Conservation (phyloP, 2,329 filamentous ascomycete genomes). For the Pleomassaria siparia region DNA sequence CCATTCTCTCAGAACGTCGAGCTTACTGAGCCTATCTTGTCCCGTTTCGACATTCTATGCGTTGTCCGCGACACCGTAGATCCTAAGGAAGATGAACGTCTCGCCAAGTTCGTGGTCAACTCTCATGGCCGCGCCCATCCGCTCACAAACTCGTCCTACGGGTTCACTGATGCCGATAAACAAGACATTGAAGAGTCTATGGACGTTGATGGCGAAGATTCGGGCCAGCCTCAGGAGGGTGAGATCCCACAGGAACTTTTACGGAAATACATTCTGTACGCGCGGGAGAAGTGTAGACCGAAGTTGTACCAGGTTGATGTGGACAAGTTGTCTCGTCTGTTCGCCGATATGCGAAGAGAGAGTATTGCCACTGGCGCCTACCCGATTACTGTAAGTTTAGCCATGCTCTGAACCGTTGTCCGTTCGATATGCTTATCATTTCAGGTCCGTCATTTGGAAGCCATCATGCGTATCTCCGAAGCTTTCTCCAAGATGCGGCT, state of each 20-base stretch:
- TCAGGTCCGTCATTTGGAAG: slow-evolving; percentile 94
- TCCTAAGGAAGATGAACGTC: slow-evolving; percentile 84
- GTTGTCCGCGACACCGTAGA: slow-evolving; percentile 96
- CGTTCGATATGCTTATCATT: slow-evolving; percentile 5
- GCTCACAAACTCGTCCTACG: slow-evolving; percentile 43
- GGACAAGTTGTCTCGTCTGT: slow-evolving; percentile 91
- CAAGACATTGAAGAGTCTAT: slow-evolving; percentile 47
- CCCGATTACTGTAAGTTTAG: slow-evolving; percentile 81
- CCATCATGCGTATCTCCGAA: slow-evolving; percentile 93
- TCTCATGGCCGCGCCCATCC: slow-evolving; percentile 92
- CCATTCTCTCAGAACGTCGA: slow-evolving; percentile 97
- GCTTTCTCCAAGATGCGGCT: slow-evolving; percentile 96
- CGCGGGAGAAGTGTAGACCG: slow-evolving; percentile 82
- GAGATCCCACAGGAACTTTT: slow-evolving; percentile 89
- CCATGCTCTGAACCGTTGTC: not conserved
- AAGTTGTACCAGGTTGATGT: slow-evolving; percentile 98
- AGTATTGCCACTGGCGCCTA: slow-evolving; percentile 92
- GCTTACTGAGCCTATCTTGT: slow-evolving; percentile 93
- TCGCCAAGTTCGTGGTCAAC: slow-evolving; percentile 92
- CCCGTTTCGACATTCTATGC: slow-evolving; percentile 95
- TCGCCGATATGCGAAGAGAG: slow-evolving; percentile 94
- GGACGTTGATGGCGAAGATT: slow-evolving; percentile 54
- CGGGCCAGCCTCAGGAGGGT: slow-evolving; percentile 58
- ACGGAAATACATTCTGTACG: slow-evolving; percentile 95
- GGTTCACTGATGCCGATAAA: slow-evolving; percentile 27